Conservation (phyloP, 2,329 filamentous ascomycete genomes). For the Sclerotinia trifoliorum region DNA sequence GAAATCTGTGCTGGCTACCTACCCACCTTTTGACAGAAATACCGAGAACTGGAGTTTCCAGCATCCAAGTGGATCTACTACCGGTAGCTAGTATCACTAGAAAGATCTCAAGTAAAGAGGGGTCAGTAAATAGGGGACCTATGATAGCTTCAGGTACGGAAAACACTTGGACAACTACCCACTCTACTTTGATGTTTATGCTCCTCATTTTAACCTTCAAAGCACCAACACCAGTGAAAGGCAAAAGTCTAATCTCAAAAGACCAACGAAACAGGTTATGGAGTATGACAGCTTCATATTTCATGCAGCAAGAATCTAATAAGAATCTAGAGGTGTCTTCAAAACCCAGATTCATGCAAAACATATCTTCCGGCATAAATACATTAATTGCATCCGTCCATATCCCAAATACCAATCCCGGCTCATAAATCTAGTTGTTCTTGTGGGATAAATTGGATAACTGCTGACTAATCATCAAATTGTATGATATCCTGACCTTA, state of each 20-base stretch:
- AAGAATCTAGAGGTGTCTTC: neutral
- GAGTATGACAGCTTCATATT: conserved; percentile 1
- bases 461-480: neutral
- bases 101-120: conserved; percentile 12
- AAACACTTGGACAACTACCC: conserved; percentile 7
- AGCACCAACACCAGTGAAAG: conserved; percentile 7
- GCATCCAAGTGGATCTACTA: conserved; percentile 11
- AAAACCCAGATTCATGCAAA: conserved; percentile 2
- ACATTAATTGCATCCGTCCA: neutral
- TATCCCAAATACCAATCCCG: neutral
- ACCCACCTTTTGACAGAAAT: conserved; percentile 2
- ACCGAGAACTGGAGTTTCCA: conserved; percentile 2
- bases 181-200: neutral
- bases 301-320: neutral
- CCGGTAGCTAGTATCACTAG: neutral
- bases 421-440: too few species aligned
- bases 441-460: neutral
- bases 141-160: conserved; percentile 15
- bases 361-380: neutral
- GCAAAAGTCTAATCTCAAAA: neutral
- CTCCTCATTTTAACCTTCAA: conserved; percentile 17
- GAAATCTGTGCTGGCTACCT: neutral
- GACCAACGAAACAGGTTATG: neutral
- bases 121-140: conserved; percentile 15
- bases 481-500: neutral